Evolutionary conservation across 768 basidiomycete species (phyloP), one percentile per base, ranked within the genome.

Genomic region (Hydnomerulius pinastri): DNA sequence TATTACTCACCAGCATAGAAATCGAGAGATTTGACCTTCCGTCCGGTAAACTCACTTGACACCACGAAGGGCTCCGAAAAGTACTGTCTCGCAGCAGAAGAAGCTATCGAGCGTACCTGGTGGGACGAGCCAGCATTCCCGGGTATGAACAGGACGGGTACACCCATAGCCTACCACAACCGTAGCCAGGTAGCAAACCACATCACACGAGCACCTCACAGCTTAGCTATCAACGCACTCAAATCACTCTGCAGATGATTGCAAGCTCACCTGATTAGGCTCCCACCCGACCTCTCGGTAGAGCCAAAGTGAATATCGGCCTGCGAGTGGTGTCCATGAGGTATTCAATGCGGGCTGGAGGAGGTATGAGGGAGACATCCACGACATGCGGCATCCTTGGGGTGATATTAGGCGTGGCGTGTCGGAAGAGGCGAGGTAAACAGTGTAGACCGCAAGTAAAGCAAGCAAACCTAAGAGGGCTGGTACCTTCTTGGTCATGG

Each of bases 101-200:
- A 93, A 4, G 96, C 96, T 58, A 98, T 93, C 11, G 92, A 95
- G 55, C 97, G 85, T 40, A 91, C 89, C 76, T 98, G 97, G 56
- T 83, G 86, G 28, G 89, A 94, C 2, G 92, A 95, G 5, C 97
- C 97, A 20, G 96, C 96, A 66, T 98, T 98, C 7, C 97, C 97
- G 2, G 97, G 97, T 36, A 98, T 87, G 72, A 98, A 99, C 24
- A 99, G 76, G 24, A 96, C 92, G n/a, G 97, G 97, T 15, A 80
- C 63, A 32, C 92, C 91, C 46, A 72, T 53, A 24, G 62, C 48
- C 67, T 68, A 50, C 30, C 38, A 29, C 43, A 35, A 30, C 33
- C 46, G 25, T 41, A 35, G 39, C n/a, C 18, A n/a, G 23, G 23
- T 10, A 54, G n/a, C n/a, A n/a, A n/a, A n/a, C n/a, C n/a, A n/a